Evolutionary conservation across 345 rosid genomes (phyloP), one percentile per base, ranked within the genome.

Genomic region (Rubroshorea leprosula): DNA sequence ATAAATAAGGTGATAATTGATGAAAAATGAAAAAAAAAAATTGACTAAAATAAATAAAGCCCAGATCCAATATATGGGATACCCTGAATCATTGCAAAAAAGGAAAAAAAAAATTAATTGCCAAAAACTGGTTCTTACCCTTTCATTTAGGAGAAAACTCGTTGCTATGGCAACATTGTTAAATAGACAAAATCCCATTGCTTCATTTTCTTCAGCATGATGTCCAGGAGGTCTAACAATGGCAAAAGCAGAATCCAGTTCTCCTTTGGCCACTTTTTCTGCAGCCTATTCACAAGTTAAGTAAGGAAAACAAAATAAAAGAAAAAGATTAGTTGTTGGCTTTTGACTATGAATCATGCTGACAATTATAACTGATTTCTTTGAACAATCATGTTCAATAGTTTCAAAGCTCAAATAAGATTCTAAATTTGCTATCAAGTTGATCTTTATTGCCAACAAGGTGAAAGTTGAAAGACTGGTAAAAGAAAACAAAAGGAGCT

Each of bases 201-300:
- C 82, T 75, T 83, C 74, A 74, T 86, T 69, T 47, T 69, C 69
- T 65, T 89, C 99, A 22, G 99, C 97, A 83, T 93, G 99, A 71
- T 93, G 99, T 5, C 99, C 99, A n/a, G 99, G 97, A n/a, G 99
- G 99, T 74, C 99, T 81, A 58, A 93, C 90, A 71, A 93, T 73
- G 47, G 97, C 94, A 66, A 81, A 91, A 23, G 83, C 97, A 73
- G 86, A 82, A 68, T 82, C 70, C 72, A 89, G 39, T 56, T 93
- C 96, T 49, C 96, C 89, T 68, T 72, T 76, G 19, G 99, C 94
- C 68, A 89, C 97, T 76, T 69, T 80, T 61, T 84, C 87, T 20
- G 83, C 78, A 44, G 76, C 73, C 98, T 92, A 63, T 41, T 22
- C 4, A 51, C 23, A 23, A 57, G 7, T 43, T 6, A 27, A 16